Evolutionary conservation across 2,329 filamentous ascomycete species (phyloP), one percentile per base, ranked within the genome.

Genomic region (Aschersonia sp.): DNA sequence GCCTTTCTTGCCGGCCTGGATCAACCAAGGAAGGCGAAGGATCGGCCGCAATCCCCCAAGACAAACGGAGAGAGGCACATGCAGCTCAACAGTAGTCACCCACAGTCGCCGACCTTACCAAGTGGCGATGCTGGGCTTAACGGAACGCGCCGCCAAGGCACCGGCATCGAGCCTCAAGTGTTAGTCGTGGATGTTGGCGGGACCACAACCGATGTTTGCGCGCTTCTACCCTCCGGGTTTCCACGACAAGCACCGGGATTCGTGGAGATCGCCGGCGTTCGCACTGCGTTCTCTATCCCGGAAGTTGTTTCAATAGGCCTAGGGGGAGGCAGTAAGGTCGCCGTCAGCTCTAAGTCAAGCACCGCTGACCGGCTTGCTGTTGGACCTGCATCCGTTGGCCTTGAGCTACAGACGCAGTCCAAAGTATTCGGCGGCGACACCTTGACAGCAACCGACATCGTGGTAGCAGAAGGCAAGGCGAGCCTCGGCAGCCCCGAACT

Each of bases 171-270:
- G 29, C 60, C 62, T 1, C 64, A 66, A 40, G 45, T 67, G 1
- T 53, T 79, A 43, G 74, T 78, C 0, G 68, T 79, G 2, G 77
- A 81, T 53, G 70, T 81, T 31, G 77, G 78, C 5, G 77, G 77
- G 12, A 81, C 78, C 0, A 81, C 77, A 0, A 76, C 75, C 2
- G 78, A 82, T 57, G 72, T 80, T 6, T 76, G 77, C 30, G 66
- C 75, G 0, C 58, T 82, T 2, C 63, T 79, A 1, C 70, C 74
- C 0, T 77, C 71, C 2, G 78, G 78, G 0, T 80, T 80, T 44
- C 78, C 78, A 0, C 68, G 77, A 28, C 76, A 80, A 51, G 75
- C 78, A 3, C 69, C 75, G 0, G 74, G 73, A 0, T 80, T 75
- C 47, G 73, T 75, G 7, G 72, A 77, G 48, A 65, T 82, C 4